Base-by-base conservation (phyloP, 352 stramenopile species). In the Blastocystis sp. region DNA sequence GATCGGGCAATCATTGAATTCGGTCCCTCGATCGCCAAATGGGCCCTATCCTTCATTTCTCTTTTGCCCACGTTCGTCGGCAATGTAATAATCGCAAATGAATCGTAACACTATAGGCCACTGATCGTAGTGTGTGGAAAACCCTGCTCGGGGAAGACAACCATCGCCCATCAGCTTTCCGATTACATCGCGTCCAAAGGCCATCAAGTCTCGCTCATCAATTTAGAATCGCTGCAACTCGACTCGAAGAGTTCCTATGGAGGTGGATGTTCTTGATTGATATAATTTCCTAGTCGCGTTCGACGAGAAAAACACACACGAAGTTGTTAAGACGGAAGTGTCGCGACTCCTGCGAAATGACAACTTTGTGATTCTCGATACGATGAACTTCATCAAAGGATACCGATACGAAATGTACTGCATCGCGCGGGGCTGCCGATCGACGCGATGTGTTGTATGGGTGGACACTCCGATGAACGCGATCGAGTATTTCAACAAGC, bases 381-480 rank as follows among this genome's bases (percentile, higher is more conserved):
- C 73, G 21, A 84, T 84, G 73, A 84, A 84, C 40, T 84, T 84
- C 38, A 84, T 84, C 32, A 84, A 84, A n/a, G 73, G 73, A 1
- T 84, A 84, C 38, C 73, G 73, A 8, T 84, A 84, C 48, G 73
- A 84, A 42, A 84, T 84, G 73, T 84, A 84, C 44, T 84, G 73
- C 38, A 84, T 84, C 40, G 73, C 73, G 24, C 54, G 73, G 16
- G 46, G 54, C 27, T 84, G 73, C 38, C 21, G 49, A 40, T 84
- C 73, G 7, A 84, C 73, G 9, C 54, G 59, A 7, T 84, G 73
- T 67, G 54, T 84, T 3, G 73, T 84, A 18, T 84, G 73, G 59
- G 27, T 84, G 6, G 73, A 84, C 44, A 84, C 54, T 36, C 59
- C 54, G 3, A 84, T 64, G 18, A 84, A 24, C 34, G 36, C 36